phyloP scores from a whole-genome alignment of 1,139 yeast genomes.

The Scheffersomyces stambukii region DNA sequence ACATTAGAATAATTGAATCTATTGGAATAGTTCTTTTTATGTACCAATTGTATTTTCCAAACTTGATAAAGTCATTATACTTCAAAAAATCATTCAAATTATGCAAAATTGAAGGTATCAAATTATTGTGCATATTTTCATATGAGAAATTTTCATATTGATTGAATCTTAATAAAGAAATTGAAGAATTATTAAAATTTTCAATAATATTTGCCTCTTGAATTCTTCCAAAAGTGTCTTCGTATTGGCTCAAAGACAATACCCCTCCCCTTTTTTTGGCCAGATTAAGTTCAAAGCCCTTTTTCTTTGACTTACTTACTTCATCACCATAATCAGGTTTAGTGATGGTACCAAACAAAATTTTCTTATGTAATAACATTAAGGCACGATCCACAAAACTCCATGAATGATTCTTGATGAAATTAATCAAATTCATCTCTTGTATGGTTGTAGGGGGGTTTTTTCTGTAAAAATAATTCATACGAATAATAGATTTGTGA shows the following conservation, averaged over 20 bases:
- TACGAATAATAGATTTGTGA: slow-evolving; percentile 37
- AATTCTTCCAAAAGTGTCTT: slow-evolving; percentile 40
- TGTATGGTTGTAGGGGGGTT: slow-evolving; percentile 31
- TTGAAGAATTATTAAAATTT: slow-evolving; percentile 33
- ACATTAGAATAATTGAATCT: slow-evolving; percentile 53
- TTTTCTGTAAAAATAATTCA: slow-evolving; percentile 20
- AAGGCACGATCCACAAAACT: slow-evolving; percentile 54
- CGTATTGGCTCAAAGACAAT: slow-evolving; percentile 33
- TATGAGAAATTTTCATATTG: slow-evolving; percentile 37
- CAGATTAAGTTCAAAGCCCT: too few species aligned
- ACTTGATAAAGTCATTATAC: slow-evolving; percentile 44
- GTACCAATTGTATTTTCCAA: slow-evolving; percentile 57
- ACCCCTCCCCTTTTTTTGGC: slow-evolving; percentile 17
- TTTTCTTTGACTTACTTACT: slow-evolving; percentile 3
- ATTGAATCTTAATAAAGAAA: slow-evolving; percentile 33
- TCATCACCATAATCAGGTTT: slow-evolving; percentile 8
- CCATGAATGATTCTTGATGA: slow-evolving; percentile 49
- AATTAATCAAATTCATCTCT: slow-evolving; percentile 43
- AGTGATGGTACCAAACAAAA: slow-evolving; percentile 29
- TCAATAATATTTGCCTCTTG: slow-evolving; percentile 36
- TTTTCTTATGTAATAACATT: slow-evolving; percentile 52
- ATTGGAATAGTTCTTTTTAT: slow-evolving; percentile 55
- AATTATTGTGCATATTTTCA: slow-evolving; percentile 47
- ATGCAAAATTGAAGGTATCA: slow-evolving; percentile 56
- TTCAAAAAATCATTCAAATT: slow-evolving; percentile 51